These are phyloP conservation scores for Leptographium radiaticola DNA, from an alignment of 2,329 filamentous ascomycete species.

Conservation along the genomic window DNA sequence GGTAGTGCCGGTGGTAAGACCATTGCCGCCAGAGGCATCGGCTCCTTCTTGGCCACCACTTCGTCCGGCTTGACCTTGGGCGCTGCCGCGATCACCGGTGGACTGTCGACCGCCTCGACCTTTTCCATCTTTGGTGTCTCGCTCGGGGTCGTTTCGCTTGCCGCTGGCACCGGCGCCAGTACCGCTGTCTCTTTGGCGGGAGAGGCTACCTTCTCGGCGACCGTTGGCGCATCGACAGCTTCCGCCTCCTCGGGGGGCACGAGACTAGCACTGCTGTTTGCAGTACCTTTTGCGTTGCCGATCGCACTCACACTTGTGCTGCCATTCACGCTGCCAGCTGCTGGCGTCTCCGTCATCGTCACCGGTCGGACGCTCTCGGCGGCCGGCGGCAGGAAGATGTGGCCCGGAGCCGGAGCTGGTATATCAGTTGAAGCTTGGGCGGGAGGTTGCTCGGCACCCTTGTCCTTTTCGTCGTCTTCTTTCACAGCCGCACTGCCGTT, in stretches of 20 bases:
- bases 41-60: constrained; percentile 29
- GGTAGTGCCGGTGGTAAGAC: constrained; percentile 4
- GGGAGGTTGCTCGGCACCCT: neutral
- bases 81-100: constrained; percentile 1
- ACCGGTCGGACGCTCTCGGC: constrained; percentile 36
- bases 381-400: no score
- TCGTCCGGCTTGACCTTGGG: constrained; percentile 25
- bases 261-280: constrained; percentile 12
- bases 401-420: neutral
- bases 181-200: constrained; percentile 3
- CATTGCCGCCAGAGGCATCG: constrained; percentile 22
- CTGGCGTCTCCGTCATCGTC: neutral
- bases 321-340: neutral
- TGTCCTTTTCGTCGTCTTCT: neutral
- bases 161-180: neutral
- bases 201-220: constrained; percentile 30
- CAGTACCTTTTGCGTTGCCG: no score
- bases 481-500: neutral
- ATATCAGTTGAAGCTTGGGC: neutral
- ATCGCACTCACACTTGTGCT: no score
- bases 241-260: constrained; percentile 21
- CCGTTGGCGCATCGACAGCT: no score
- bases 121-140: constrained; percentile 17
- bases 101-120: constrained; percentile 14
- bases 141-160: constrained; percentile 16